Base-by-base conservation (phyloP, 2,329 filamentous ascomycete genomes). In the Colletotrichum lentis region DNA sequence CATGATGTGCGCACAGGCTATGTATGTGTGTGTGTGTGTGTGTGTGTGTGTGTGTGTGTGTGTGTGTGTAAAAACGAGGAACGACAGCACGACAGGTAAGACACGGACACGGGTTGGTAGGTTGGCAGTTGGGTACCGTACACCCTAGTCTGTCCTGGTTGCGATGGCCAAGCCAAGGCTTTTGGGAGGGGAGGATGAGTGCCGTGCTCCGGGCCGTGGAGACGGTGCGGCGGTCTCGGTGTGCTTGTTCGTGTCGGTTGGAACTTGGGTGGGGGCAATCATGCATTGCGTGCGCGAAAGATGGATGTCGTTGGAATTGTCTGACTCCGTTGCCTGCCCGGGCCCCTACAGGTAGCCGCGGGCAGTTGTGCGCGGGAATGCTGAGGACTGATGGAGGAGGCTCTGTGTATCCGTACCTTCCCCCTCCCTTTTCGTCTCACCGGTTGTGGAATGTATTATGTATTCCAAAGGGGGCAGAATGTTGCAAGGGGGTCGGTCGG, bases 121-220 rank as follows among this genome's bases (percentile, higher is more conserved):
- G n/a, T n/a, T n/a, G n/a, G n/a, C n/a, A n/a, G n/a, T n/a, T 20
- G 18, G 18, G 43, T 46, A 31, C 27, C 3, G 10, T 11, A 20
- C 18, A 46, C 43, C 22, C 16, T 35, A 31, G 49, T 31, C 27
- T 35, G 27, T 35, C 18, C 31, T 37, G n/a, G 27, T 31, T 37
- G 11, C n/a, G 60, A 62, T 62, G 50, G 52, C 16, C 60, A 47
- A 62, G 60, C 60, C 60, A 58, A 58, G n/a, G 43, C 24, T 41
- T 11, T 11, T 53, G 46, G 31, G 27, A 31, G 27, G 27, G 27
- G 27, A 31, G 27, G 7, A 8, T 31, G 27, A 20, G 53, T 63
- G 61, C 61, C 52, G 61, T 49, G 52, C n/a, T 63, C 52, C 61
- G 52, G 61, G 43, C 31, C 61, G 52, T 49, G 52, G 61, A 57